Base-by-base conservation (phyloP, 1,139 yeast genomes). In the Torulaspora globosa region DNA sequence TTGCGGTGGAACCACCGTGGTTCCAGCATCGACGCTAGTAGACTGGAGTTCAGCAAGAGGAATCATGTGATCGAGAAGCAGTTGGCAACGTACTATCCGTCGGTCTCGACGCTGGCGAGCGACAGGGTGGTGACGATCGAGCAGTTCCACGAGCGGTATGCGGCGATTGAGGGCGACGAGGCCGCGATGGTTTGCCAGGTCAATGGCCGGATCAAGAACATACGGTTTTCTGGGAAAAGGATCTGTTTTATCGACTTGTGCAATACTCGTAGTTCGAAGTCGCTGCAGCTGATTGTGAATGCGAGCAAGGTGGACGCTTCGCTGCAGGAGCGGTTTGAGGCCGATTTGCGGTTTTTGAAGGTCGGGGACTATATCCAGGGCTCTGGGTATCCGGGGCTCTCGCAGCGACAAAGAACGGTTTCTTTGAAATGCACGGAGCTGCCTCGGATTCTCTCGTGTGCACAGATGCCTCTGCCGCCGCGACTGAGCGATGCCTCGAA, bases 331-430 rank as follows among this genome's bases (percentile, higher is more conserved):
- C 14, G n/a, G 11, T 44, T 44, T 28, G 39, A 36, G 15, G 3
- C 28, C 11, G 31, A 27, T 14, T 31, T 44, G 18, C 32, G 41
- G 19, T 44, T 44, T 10, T 32, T 44, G 31, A 40, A 82, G 39
- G 74, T 76, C 28, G 97, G 97, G 0, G 98, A 90, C 62, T 76
- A 74, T 38, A 69, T 89, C 2, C 70, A 77, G 5, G 78, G 80
- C 28, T 56, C 67, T 3, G 98, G 98, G 0, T 59, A 60, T 16
- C 89, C 96, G 0, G 85, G 94, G 31, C 64, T 76, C 3, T 86
- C 97, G 0, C 79, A 82, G 45, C 95, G 95, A 0, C 94, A 87
- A 58, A 49, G 42, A 33, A 62, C 58, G 3, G 68, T 90, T 10
- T 84, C 96, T 1, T 59, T 92, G 46, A 79, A 85, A 54, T 74